These are phyloP conservation scores for Quercus gilva DNA, from an alignment of 306 rosid species.

Conservation along the genomic window DNA sequence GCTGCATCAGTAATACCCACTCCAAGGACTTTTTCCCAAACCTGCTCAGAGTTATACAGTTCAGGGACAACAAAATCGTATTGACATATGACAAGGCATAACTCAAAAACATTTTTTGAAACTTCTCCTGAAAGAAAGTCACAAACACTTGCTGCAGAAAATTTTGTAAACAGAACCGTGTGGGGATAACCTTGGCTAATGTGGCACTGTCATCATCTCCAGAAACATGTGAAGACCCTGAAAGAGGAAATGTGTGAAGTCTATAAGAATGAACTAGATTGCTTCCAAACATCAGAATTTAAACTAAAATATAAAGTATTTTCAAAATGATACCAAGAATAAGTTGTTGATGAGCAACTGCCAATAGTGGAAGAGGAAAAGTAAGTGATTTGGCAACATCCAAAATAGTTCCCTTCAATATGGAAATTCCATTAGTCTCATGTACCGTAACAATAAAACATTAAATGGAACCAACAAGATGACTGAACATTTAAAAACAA, in stretches of 20 bases:
- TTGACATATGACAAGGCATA: neutral
- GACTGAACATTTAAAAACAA: neutral
- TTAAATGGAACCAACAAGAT: slow-evolving; percentile 6
- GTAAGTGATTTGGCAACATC: slow-evolving; percentile 68
- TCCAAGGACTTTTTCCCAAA: slow-evolving; percentile 70
- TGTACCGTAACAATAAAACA: slow-evolving; percentile 11
- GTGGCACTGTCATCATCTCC: slow-evolving; percentile 41
- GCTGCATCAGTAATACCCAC: slow-evolving; percentile 69
- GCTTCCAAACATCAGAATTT: slow-evolving; percentile 21
- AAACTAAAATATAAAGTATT: slow-evolving; percentile 4
- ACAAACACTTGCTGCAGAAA: neutral
- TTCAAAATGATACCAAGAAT: slow-evolving; percentile 55
- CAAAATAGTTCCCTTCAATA: slow-evolving; percentile 66
- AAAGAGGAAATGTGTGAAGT: slow-evolving; percentile 24
- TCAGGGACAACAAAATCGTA: neutral
- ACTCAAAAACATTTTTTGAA: slow-evolving; percentile 7
- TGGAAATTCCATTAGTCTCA: slow-evolving; percentile 16
- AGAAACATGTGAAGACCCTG: slow-evolving; percentile 57
- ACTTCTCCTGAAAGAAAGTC: neutral
- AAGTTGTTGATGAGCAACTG: slow-evolving; percentile 81
- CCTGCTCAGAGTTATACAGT: slow-evolving; percentile 38
- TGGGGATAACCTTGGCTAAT: slow-evolving; percentile 56
- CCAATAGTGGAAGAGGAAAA: slow-evolving; percentile 89
- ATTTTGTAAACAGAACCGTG: slow-evolving; percentile 12
- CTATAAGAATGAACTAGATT: slow-evolving; percentile 23